A percentile compares a stretch with the other conserved stretches of the same genome.
phyloP scores from a whole-genome alignment of 2,329 filamentous ascomycete species.

The Colletotrichum australisinense region DNA sequence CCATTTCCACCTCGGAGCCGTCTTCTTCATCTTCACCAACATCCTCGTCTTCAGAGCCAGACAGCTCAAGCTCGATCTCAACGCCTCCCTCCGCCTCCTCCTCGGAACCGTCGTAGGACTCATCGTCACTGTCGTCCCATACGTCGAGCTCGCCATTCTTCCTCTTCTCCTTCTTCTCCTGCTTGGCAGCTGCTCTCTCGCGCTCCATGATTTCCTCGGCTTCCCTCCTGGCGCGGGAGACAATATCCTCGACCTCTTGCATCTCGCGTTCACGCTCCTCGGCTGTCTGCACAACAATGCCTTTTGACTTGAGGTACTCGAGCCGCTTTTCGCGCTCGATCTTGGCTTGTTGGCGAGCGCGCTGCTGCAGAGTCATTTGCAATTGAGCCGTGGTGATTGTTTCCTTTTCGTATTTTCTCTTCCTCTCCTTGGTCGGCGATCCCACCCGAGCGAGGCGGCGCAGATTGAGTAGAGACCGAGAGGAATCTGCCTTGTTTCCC shows the following conservation, averaged over 20 bases:
- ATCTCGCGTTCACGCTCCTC: slow-evolving; percentile 89
- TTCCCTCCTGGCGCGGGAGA: slow-evolving; percentile 85
- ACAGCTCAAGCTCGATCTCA: slow-evolving; percentile 53
- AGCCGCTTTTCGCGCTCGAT: slow-evolving; percentile 82
- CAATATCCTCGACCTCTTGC: slow-evolving; percentile 86
- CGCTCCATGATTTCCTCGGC: slow-evolving; percentile 81
- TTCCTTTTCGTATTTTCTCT: slow-evolving; percentile 55
- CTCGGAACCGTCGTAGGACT: slow-evolving; percentile 55
- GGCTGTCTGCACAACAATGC: slow-evolving; percentile 82
- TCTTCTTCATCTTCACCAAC: slow-evolving; percentile 49
- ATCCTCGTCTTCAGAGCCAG: slow-evolving; percentile 54
- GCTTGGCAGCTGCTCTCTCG: slow-evolving; percentile 80
- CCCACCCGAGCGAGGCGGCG: slow-evolving; percentile 79
- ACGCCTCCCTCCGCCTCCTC: slow-evolving; percentile 54
- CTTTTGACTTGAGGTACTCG: slow-evolving; percentile 80
- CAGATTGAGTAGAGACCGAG: slow-evolving; percentile 73
- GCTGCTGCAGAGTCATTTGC: slow-evolving; percentile 73
- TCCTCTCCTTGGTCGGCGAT: slow-evolving; percentile 66
- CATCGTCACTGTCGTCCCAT: slow-evolving; percentile 68
- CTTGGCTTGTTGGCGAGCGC: slow-evolving; percentile 83
- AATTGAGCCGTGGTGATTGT: slow-evolving; percentile 78
- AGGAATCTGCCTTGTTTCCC: slow-evolving; percentile 70
- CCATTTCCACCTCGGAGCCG: slow-evolving; percentile 42
- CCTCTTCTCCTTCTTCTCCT: slow-evolving; percentile 61
- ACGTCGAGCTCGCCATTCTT: slow-evolving; percentile 59